A percentile compares a stretch with the other conserved stretches of the same genome.
phyloP scores from a whole-genome alignment of 2,329 filamentous ascomycete genomes.

The Thelonectria rubi region DNA sequence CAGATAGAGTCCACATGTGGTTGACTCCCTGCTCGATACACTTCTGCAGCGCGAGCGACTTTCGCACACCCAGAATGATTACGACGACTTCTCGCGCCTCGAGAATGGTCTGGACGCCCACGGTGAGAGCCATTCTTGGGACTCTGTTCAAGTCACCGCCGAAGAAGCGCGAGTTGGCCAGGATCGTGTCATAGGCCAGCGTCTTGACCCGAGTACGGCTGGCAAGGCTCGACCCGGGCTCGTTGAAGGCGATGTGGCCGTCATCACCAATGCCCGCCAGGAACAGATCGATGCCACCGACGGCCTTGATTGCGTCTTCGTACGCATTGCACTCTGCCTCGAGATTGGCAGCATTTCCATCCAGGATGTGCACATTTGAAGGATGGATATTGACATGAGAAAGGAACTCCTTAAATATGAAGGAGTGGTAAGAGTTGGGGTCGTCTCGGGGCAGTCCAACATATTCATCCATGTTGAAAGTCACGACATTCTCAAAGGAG shows the following conservation, averaged over 20 bases:
- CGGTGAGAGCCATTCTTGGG: conserved; percentile 83
- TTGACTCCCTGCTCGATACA: conserved; percentile 85
- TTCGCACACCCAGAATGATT: conserved; percentile 83
- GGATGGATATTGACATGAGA: conserved; percentile 84
- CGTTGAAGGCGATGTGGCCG: conserved; percentile 91
- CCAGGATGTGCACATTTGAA: conserved; percentile 83
- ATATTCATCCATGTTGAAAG: conserved; percentile 96
- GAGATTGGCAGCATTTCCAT: conserved; percentile 80
- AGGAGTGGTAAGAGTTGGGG: conserved; percentile 86
- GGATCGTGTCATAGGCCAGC: conserved; percentile 84
- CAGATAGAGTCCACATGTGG: conserved; percentile 91
- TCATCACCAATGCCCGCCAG: conserved; percentile 86
- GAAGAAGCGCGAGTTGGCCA: conserved; percentile 88
- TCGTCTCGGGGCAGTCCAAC: conserved; percentile 85
- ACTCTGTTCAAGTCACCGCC: conserved; percentile 77
- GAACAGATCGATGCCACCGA: conserved; percentile 85
- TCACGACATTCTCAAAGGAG: conserved; percentile 88
- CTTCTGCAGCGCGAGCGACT: conserved; percentile 79
- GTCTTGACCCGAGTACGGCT: conserved; percentile 88
- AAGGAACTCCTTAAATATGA: conserved; percentile 95
- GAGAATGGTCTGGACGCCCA: conserved; percentile 84
- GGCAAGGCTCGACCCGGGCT: conserved; percentile 81
- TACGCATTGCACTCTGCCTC: conserved; percentile 81
- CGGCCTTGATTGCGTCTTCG: conserved; percentile 77
- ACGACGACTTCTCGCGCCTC: conserved; percentile 84